phyloP scores from a whole-genome alignment of 2,329 filamentous ascomycete genomes.

The Ceratocystis variospora region DNA sequence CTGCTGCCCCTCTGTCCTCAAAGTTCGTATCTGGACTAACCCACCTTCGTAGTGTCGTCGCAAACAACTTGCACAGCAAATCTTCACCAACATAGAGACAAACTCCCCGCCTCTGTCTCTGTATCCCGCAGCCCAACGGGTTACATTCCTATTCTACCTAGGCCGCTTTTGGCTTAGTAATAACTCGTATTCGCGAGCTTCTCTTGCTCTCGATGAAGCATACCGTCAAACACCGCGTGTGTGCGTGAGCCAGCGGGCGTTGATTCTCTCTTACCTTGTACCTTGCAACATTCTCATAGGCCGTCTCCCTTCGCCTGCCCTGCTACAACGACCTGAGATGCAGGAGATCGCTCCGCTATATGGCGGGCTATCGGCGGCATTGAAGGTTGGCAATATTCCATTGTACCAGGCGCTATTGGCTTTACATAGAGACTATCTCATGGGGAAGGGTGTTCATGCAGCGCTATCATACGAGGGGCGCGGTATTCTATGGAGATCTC shows the following conservation, averaged over 20 bases:
- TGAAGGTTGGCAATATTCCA: slow-evolving; percentile 60
- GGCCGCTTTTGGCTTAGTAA: slow-evolving; percentile 81
- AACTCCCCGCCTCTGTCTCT: slow-evolving; percentile 67
- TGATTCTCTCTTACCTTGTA: slow-evolving; percentile 74
- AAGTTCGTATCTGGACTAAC: slow-evolving; percentile 16
- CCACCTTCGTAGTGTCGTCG: slow-evolving; percentile 51
- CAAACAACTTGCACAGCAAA: slow-evolving; percentile 69
- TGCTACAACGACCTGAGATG: slow-evolving; percentile 61
- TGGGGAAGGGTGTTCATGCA: slow-evolving; percentile 60
- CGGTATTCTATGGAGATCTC: slow-evolving; percentile 68
- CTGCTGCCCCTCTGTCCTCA: neutral
- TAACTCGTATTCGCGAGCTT: slow-evolving; percentile 66
- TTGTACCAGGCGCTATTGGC: slow-evolving; percentile 58
- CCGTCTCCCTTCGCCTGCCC: slow-evolving; percentile 55
- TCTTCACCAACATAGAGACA: slow-evolving; percentile 76
- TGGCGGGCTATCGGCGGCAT: slow-evolving; percentile 55
- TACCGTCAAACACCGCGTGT: slow-evolving; percentile 52
- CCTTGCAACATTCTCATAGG: slow-evolving; percentile 73
- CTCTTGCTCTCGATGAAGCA: slow-evolving; percentile 60
- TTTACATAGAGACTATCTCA: slow-evolving; percentile 55
- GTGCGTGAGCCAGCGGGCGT: slow-evolving; percentile 59
- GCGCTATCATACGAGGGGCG: slow-evolving; percentile 65
- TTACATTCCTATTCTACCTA: slow-evolving; percentile 89
- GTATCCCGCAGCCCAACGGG: slow-evolving; percentile 74
- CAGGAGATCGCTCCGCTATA: slow-evolving; percentile 51